These are phyloP conservation scores for Candida ipomoeae DNA, from an alignment of 805 yeast genomes.

Conservation along the genomic window DNA sequence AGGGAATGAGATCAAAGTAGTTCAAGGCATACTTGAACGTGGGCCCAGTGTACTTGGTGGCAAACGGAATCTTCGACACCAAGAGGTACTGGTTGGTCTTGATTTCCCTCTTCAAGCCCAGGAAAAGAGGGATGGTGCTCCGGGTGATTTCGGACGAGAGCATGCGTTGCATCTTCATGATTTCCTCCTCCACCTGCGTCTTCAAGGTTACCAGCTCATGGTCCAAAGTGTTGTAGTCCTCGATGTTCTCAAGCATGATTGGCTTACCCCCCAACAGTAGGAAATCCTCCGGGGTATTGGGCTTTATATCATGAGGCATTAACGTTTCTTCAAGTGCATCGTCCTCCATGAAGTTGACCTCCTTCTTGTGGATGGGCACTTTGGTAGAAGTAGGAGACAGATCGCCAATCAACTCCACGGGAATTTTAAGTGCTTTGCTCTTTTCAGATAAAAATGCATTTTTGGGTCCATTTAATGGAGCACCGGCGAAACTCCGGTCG, in stretches of 20 bases:
- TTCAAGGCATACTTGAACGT: slow-evolving; percentile 27
- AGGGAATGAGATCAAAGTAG: slow-evolving; percentile 33
- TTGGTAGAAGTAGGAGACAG: slow-evolving; percentile 26
- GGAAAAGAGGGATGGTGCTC: slow-evolving; percentile 19
- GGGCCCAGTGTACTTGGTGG: slow-evolving; percentile 15
- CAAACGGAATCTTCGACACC: slow-evolving; percentile 12
- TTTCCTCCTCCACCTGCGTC: slow-evolving; percentile 25
- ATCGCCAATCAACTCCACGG: slow-evolving; percentile 39
- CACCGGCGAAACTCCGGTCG: slow-evolving; percentile 36
- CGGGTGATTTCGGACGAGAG: slow-evolving; percentile 24
- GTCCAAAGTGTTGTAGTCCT: slow-evolving; percentile 23
- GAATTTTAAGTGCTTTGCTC: slow-evolving; percentile 17
- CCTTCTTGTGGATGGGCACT: slow-evolving; percentile 32
- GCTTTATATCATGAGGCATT: slow-evolving; percentile 16
- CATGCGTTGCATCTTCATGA: slow-evolving; percentile 24
- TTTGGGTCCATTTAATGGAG: slow-evolving; percentile 30
- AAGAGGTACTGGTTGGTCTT: slow-evolving; percentile 30
- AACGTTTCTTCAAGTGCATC: slow-evolving; percentile 17
- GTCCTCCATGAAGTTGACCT: slow-evolving; percentile 31
- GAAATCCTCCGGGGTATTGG: slow-evolving; percentile 11
- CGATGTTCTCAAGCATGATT: slow-evolving; percentile 26
- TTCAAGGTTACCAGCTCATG: slow-evolving; percentile 17
- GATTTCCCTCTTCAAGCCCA: slow-evolving; percentile 13
- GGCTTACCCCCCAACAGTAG: slow-evolving; percentile 19
- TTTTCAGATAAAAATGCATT: slow-evolving; percentile 18